Evolutionary conservation across 2,329 filamentous ascomycete species (phyloP).

Genomic region (Aspergillus eucalypticola): DNA sequence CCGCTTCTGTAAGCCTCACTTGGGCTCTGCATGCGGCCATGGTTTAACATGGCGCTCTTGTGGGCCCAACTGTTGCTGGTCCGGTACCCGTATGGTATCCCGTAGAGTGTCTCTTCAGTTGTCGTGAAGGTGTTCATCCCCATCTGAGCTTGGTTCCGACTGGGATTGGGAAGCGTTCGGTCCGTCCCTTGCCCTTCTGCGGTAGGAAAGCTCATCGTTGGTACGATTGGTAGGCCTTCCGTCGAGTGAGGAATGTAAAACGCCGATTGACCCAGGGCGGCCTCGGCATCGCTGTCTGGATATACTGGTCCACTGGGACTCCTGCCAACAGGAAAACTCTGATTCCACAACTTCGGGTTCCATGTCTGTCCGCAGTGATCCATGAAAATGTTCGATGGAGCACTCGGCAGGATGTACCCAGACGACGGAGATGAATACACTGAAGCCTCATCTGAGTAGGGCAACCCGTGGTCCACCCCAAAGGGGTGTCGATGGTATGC

Average conservation of each 20-base stretch:
- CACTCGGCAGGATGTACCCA: conserved; percentile 38
- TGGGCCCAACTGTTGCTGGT: conserved; percentile 16
- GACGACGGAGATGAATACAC: conserved; percentile 37
- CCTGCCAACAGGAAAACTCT: conserved; percentile 24
- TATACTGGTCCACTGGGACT: conserved; percentile 27
- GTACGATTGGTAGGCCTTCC: conserved; percentile 30
- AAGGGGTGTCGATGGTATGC: conserved; percentile 27
- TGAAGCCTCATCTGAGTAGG: conserved; percentile 38
- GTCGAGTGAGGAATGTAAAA: conserved; percentile 30
- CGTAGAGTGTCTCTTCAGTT: conserved; percentile 20
- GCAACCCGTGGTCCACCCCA: conserved; percentile 24
- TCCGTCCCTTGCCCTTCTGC: conserved; percentile 30
- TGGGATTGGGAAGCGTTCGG: conserved; percentile 40
- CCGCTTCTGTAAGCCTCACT: conserved; percentile 24
- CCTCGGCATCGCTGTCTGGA: conserved; percentile 30
- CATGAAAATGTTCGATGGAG: conserved; percentile 29
- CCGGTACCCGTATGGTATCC: conserved; percentile 25
- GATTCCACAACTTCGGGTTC: conserved; percentile 33
- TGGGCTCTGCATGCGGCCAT: conserved; percentile 22
- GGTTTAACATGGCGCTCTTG: conserved; percentile 18
- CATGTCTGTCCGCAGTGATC: conserved; percentile 32
- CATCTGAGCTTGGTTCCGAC: conserved; percentile 24
- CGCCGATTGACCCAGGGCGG: conserved; percentile 23
- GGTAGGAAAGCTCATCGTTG: conserved; percentile 24
- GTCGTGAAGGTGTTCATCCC: conserved; percentile 16